A percentile compares a stretch with the other conserved stretches of the same genome.
phyloP scores from a whole-genome alignment of 768 basidiomycete species.

The Sporobolomyces roseus region DNA sequence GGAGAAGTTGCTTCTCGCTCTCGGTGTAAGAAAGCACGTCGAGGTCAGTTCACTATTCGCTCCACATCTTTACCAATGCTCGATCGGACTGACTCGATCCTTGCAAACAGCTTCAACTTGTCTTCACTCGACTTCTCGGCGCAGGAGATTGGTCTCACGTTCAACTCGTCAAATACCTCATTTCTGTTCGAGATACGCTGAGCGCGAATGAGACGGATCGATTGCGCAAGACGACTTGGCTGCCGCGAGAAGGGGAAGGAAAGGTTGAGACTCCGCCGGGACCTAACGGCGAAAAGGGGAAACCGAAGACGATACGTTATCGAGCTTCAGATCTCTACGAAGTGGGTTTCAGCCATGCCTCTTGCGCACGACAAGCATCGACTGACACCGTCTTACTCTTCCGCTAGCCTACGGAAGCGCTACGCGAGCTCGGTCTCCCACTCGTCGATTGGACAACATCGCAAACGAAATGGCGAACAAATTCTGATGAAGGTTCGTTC shows the following conservation, averaged over 20 bases:
- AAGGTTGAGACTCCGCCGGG: conserved; percentile 53
- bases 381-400: conserved; percentile 49
- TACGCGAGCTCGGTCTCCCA: conserved; percentile 71
- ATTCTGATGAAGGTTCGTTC: conserved; percentile 75
- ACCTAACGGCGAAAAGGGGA: conserved; percentile 27
- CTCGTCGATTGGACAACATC: conserved; percentile 75
- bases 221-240: conserved; percentile 66
- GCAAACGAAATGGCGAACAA: conserved; percentile 69
- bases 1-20: conserved; percentile 60
- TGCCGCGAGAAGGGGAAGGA: conserved; percentile 52
- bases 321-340: conserved; percentile 78
- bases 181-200: conserved; percentile 68
- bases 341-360: conserved; percentile 4
- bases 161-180: conserved; percentile 81
- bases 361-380: too few relatives aligned
- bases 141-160: conserved; percentile 49
- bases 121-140: conserved; percentile 67
- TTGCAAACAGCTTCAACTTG: conserved; percentile 60
- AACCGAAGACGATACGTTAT: conserved; percentile 54
- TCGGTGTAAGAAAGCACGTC: conserved; percentile 87
- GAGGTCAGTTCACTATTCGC: conserved; percentile 50
- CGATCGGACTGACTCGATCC: background rate
- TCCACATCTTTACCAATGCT: background rate
- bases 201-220: conserved; percentile 59
- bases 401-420: conserved; percentile 58